Evolutionary conservation across 2,329 filamentous ascomycete genomes (phyloP).

Genomic region (Esteya vermicola): DNA sequence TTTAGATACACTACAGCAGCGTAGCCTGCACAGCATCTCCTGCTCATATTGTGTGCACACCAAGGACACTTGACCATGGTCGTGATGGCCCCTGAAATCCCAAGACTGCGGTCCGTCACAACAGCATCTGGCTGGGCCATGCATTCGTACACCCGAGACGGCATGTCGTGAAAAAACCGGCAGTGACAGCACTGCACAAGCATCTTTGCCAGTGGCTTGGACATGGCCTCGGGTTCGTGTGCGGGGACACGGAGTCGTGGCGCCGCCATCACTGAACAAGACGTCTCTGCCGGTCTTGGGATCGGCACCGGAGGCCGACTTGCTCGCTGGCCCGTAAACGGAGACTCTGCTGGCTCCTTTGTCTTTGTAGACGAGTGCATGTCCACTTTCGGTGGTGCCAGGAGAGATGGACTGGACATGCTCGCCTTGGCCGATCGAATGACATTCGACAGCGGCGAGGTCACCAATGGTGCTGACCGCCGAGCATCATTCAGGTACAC

Average conservation of each 20-base stretch:
- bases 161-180: conserved; percentile 52
- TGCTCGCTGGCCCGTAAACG: background rate
- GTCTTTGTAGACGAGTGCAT: too few species aligned
- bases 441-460: conserved; percentile 11
- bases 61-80: conserved; percentile 56
- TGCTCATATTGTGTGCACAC: conserved; percentile 59
- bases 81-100: conserved; percentile 41
- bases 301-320: background rate
- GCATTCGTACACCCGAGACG: conserved; percentile 47
- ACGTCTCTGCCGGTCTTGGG: background rate
- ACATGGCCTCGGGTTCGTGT: conserved; percentile 4
- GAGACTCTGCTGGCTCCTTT: too few species aligned
- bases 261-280: too few species aligned
- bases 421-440: conserved; percentile 6
- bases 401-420: conserved; percentile 1
- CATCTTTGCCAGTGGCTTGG: conserved; percentile 37
- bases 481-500: conserved; percentile 23
- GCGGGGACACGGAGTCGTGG: conserved; percentile 6
- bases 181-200: conserved; percentile 52
- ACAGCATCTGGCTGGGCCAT: conserved; percentile 46
- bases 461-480: conserved; percentile 15
- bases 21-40: conserved; percentile 53
- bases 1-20: conserved; percentile 51
- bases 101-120: conserved; percentile 33
- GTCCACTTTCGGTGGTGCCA: background rate